These are phyloP conservation scores for Yarrowia sp. DNA, from an alignment of 805 yeast genomes.

Conservation along the genomic window DNA sequence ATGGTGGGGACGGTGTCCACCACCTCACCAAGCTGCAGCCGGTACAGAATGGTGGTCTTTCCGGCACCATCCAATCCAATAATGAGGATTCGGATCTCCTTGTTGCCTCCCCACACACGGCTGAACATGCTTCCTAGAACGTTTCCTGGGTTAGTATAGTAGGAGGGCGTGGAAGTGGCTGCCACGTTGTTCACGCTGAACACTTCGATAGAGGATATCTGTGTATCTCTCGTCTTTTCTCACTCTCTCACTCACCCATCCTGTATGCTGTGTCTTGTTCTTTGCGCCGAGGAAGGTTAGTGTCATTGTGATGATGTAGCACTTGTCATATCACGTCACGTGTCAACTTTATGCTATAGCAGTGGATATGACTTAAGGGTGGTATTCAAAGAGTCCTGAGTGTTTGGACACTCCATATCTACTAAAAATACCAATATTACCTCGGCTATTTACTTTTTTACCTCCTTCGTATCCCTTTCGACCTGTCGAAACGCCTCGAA, in stretches of 20 bases:
- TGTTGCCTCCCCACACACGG: conserved; percentile 85
- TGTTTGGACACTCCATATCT: too few species aligned
- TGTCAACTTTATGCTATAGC: conserved; percentile 14
- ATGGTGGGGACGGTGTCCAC: conserved; percentile 81
- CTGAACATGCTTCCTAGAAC: conserved; percentile 86
- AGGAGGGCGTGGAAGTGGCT: neutral
- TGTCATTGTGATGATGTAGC: conserved; percentile 30
- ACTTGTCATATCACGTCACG: conserved; percentile 21
- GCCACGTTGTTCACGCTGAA: neutral
- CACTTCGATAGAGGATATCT: too few species aligned
- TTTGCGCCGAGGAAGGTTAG: conserved; percentile 34
- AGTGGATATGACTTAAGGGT: too few species aligned
- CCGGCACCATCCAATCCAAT: conserved; percentile 97
- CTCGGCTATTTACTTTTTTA: too few species aligned
- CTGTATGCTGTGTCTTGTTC: conserved; percentile 35
- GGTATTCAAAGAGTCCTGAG: too few species aligned
- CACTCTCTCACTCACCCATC: conserved; percentile 34
- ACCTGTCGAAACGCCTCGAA: neutral
- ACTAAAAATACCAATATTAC: too few species aligned
- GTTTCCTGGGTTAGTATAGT: conserved; percentile 61
- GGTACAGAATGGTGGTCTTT: conserved; percentile 90
- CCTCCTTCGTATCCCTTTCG: neutral
- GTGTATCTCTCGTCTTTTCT: too few species aligned
- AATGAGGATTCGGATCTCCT: conserved; percentile 88
- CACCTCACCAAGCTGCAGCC: conserved; percentile 86